A percentile compares a stretch with the other conserved stretches of the same genome.
These are phyloP conservation scores for Neurospora sp. DNA, from an alignment of 2,329 filamentous ascomycete species.

Conservation along the genomic window DNA sequence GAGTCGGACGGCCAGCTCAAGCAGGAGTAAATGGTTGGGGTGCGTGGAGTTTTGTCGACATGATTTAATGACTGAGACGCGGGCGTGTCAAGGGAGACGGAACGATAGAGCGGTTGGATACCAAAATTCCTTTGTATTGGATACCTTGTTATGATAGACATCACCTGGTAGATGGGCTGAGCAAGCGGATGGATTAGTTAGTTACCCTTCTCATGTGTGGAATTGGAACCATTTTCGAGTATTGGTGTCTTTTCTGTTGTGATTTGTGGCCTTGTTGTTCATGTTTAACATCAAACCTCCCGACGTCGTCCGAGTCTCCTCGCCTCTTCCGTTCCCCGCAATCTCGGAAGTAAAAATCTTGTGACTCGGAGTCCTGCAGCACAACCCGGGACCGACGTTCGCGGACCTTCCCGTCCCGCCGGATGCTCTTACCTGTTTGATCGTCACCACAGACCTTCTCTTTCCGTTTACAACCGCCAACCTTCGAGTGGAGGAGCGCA, in stretches of 20 bases:
- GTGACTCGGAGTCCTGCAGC: not conserved
- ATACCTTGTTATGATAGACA: not conserved
- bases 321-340: not conserved
- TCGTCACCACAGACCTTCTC: not conserved
- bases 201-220: not conserved
- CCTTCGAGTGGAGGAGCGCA: not conserved
- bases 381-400: not conserved
- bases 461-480: not conserved
- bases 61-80: not conserved
- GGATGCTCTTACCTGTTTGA: not conserved
- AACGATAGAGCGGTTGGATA: not conserved
- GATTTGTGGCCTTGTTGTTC: not conserved
- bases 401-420: not conserved
- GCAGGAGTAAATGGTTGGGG: not conserved
- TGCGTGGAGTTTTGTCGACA: not conserved
- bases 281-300: not conserved
- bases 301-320: not conserved
- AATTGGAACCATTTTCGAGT: not conserved
- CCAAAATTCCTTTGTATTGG: not conserved
- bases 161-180: not conserved
- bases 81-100: not conserved
- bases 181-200: not conserved
- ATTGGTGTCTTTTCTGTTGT: not conserved
- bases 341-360: not conserved
- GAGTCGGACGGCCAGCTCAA: constrained; percentile 26